Evolutionary conservation across 208 protist genomes (phyloP).

Genomic region (Trypanosoma rangeli): DNA sequence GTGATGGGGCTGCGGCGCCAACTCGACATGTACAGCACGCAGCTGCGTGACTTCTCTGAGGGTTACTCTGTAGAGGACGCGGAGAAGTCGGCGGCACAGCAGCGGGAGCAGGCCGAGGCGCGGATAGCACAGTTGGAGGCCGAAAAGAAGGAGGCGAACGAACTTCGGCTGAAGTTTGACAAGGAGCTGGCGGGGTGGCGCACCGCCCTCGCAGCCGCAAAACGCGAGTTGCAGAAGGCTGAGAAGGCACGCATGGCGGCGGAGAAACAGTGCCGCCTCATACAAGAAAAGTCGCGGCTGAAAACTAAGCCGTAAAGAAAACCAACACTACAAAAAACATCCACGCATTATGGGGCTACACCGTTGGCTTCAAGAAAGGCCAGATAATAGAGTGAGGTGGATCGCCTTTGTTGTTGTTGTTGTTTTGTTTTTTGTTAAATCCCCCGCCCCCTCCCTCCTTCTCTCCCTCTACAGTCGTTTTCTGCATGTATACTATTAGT

Average conservation of each 20-base stretch:
- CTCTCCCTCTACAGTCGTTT: neutral
- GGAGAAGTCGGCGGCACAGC: constrained; percentile 41
- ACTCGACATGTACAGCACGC: constrained; percentile 57
- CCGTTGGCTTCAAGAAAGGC: neutral
- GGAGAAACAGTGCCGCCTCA: constrained; percentile 75
- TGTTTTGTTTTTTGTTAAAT: neutral
- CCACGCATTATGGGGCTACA: too few species aligned
- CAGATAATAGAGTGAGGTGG: neutral
- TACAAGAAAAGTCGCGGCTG: constrained; percentile 43
- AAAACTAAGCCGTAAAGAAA: neutral
- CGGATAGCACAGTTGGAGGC: constrained; percentile 44
- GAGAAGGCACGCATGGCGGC: constrained; percentile 54
- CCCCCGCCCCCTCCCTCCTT: neutral
- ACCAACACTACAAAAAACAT: constrained; percentile 2
- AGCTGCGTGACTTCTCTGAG: constrained; percentile 53
- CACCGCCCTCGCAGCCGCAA: constrained; percentile 43
- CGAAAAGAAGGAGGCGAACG: constrained; percentile 62
- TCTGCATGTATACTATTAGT: too few species aligned
- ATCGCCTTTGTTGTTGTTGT: neutral
- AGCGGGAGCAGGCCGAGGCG: constrained; percentile 45
- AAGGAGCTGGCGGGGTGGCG: constrained; percentile 66
- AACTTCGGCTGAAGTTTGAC: constrained; percentile 63
- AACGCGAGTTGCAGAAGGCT: constrained; percentile 49
- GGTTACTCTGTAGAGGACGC: constrained; percentile 61
- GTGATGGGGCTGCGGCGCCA: constrained; percentile 52